phyloP scores from a whole-genome alignment of 2,329 filamentous ascomycete genomes.

The Grosmannia penicillata region DNA sequence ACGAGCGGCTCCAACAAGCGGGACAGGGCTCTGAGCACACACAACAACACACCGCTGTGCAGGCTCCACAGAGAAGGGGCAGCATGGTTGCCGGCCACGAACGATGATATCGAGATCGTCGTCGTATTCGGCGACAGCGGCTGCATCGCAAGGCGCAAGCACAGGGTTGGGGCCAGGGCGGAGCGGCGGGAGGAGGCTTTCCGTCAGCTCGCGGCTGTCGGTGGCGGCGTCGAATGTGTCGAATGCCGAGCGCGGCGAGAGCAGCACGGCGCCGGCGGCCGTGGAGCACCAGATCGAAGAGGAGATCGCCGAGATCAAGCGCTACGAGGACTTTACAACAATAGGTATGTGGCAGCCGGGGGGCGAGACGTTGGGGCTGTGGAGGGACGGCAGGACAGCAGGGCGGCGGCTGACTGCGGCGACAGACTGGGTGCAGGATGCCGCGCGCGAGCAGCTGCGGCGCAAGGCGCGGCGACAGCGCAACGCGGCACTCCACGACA shows the following conservation, averaged over 20 bases:
- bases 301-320: constrained; percentile 94
- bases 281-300: constrained; percentile 64
- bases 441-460: constrained; percentile 73
- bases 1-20: no score
- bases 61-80: neutral
- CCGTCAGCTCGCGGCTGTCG: constrained; percentile 50
- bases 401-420: constrained; percentile 18
- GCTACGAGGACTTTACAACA: constrained; percentile 98
- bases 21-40: no score
- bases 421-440: constrained; percentile 95
- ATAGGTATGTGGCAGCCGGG: constrained; percentile 58
- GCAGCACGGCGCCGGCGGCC: constrained; percentile 34
- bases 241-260: constrained; percentile 30
- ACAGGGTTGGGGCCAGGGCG: neutral
- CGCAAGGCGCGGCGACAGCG: constrained; percentile 62
- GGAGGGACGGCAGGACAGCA: neutral
- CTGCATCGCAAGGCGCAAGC: neutral
- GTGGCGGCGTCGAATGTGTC: constrained; percentile 54
- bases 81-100: neutral
- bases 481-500: constrained; percentile 57
- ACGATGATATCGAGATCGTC: constrained; percentile 7
- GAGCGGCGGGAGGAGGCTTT: constrained; percentile 28
- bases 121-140: constrained; percentile 3
- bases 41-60: no score
- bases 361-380: no score